A percentile compares a stretch with the other conserved stretches of the same genome.
Evolutionary conservation across 805 yeast species (phyloP).

Genomic region (Starmerella etchellsii): DNA sequence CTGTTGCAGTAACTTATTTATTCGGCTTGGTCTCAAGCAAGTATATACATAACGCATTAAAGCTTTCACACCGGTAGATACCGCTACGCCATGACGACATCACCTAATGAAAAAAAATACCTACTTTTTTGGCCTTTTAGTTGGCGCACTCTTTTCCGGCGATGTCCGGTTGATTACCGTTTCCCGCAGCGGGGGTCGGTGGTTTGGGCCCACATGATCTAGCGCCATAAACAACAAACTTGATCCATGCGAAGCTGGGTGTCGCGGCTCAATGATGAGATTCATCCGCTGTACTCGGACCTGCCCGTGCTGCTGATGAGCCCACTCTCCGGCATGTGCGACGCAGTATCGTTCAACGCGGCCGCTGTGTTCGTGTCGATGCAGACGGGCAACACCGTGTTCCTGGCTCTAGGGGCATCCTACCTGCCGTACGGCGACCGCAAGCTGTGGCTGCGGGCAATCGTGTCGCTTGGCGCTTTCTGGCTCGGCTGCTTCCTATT

Average conservation of each 20-base stretch:
- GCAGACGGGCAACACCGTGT: conserved; percentile 15
- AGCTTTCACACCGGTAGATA: too few relatives aligned
- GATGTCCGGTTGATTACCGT: too few relatives aligned
- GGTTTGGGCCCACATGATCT: too few relatives aligned
- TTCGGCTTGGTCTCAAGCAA: too few relatives aligned
- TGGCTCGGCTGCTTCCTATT: conserved; percentile 14
- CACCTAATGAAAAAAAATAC: too few relatives aligned
- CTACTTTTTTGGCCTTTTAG: too few relatives aligned
- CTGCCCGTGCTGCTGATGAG: conserved; percentile 8
- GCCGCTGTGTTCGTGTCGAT: conserved; percentile 10
- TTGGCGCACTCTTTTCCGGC: too few relatives aligned
- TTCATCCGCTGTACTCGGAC: conserved; percentile 4
- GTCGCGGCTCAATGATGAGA: not conserved
- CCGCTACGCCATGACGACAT: too few relatives aligned
- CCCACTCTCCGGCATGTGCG: conserved; percentile 15
- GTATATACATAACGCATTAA: too few relatives aligned
- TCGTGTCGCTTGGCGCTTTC: conserved; percentile 7
- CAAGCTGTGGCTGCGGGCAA: conserved; percentile 10
- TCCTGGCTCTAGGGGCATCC: conserved; percentile 12
- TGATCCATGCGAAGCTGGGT: too few relatives aligned
- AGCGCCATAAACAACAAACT: too few relatives aligned
- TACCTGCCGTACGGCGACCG: conserved; percentile 7
- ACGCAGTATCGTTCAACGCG: conserved; percentile 12
- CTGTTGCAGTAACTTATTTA: conserved; percentile 33
- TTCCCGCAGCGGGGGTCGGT: too few relatives aligned